Conservation (phyloP, 352 stramenopile species). For the Phytophthora aleatoria region DNA sequence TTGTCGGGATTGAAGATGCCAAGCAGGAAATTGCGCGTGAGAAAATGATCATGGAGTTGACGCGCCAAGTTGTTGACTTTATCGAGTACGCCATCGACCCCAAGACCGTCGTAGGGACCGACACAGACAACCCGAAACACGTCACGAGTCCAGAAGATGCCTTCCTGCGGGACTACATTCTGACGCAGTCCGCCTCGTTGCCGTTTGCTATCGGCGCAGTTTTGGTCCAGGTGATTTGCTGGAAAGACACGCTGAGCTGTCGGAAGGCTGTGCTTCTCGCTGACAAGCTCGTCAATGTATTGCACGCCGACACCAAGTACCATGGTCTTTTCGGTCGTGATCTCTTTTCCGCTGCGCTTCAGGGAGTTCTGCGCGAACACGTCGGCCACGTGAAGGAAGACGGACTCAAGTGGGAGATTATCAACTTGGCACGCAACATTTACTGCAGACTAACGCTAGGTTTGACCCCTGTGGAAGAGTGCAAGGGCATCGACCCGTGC, state of each 20-base stretch:
- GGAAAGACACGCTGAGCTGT: slow-evolving; percentile 77
- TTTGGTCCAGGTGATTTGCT: slow-evolving; percentile 65
- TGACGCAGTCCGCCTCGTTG: slow-evolving; percentile 50
- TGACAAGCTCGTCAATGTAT: slow-evolving; percentile 69
- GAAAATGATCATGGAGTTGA: slow-evolving; percentile 78
- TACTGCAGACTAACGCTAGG: slow-evolving; percentile 76
- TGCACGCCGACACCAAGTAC: slow-evolving; percentile 48
- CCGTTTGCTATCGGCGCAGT: slow-evolving; percentile 56
- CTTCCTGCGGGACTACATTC: slow-evolving; percentile 63
- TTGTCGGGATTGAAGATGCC: slow-evolving; percentile 68
- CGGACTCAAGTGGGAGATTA: slow-evolving; percentile 82
- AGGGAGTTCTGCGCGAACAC: slow-evolving; percentile 61
- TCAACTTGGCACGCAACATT: slow-evolving; percentile 84
- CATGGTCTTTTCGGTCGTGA: slow-evolving; percentile 57
- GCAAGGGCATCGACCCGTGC: slow-evolving; percentile 81
- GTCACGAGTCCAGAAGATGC: slow-evolving; percentile 66
- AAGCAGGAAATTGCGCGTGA: slow-evolving; percentile 73
- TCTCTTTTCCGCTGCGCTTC: slow-evolving; percentile 63
- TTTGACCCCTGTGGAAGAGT: slow-evolving; percentile 73
- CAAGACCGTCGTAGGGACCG: slow-evolving; percentile 72
- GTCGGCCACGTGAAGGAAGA: slow-evolving; percentile 78
- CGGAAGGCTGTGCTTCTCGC: slow-evolving; percentile 59
- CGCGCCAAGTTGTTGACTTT: slow-evolving; percentile 72
- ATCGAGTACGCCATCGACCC: slow-evolving; percentile 72
- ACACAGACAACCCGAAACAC: slow-evolving; percentile 80